phyloP scores from a whole-genome alignment of 2,329 filamentous ascomycete genomes.

The Rhinocladiella mackenziei region DNA sequence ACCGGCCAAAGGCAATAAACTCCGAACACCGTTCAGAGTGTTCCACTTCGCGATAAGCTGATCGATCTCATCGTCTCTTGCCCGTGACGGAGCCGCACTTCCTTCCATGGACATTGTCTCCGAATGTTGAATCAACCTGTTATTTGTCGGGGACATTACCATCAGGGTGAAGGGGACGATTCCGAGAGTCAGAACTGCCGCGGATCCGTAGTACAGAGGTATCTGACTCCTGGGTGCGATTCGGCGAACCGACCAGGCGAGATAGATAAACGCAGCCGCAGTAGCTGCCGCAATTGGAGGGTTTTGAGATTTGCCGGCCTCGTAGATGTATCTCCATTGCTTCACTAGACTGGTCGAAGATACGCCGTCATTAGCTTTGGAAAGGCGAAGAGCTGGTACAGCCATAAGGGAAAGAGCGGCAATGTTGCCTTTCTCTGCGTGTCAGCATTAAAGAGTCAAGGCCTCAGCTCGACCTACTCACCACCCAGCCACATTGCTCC shows the following conservation, averaged over 20 bases:
- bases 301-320: conserved; percentile 21
- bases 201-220: conserved; percentile 1
- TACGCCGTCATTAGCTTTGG: background rate
- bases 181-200: background rate
- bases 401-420: background rate
- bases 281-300: conserved; percentile 30
- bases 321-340: background rate
- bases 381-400: background rate
- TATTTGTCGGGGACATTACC: background rate
- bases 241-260: conserved; percentile 31
- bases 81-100: background rate
- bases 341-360: background rate
- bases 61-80: background rate
- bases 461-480: background rate
- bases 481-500: conserved; percentile 2
- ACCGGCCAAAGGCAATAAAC: background rate
- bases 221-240: background rate
- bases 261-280: conserved; percentile 31
- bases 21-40: background rate
- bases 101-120: background rate
- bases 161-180: conserved; percentile 3
- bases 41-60: background rate
- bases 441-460: background rate
- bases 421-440: background rate
- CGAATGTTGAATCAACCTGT: background rate